Percentiles rank a stretch among this genome's conserved stretches.
Conservation (phyloP, 257 asterid species). For the Perilla frutescens region DNA sequence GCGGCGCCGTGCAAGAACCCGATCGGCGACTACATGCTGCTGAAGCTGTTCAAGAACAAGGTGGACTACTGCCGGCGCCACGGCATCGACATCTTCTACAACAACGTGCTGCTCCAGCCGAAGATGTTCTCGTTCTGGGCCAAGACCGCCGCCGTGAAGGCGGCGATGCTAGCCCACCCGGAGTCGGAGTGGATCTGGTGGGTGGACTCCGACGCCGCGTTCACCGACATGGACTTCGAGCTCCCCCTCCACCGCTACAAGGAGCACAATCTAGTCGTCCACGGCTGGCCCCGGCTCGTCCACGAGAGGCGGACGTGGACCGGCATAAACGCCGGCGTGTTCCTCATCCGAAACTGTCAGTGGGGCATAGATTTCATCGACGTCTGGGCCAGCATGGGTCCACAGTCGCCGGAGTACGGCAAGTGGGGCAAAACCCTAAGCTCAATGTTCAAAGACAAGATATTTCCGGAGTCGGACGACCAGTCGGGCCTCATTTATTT, state of each 20-base stretch:
- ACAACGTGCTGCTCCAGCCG: conserved; percentile 73
- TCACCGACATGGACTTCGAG: conserved; percentile 95
- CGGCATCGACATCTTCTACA: conserved; percentile 87
- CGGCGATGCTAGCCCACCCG: conserved; percentile 96
- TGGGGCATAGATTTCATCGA: conserved; percentile 93
- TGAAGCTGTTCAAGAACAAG: conserved; percentile 87
- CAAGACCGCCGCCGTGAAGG: conserved; percentile 74
- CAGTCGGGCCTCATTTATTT: conserved; percentile 79
- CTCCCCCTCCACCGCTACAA: conserved; percentile 73
- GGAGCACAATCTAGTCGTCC: conserved; percentile 70
- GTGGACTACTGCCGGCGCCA: conserved; percentile 93
- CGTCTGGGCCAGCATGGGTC: conserved; percentile 92
- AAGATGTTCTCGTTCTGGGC: conserved; percentile 97
- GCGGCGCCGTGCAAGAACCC: conserved; percentile 84
- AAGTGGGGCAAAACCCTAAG: conserved; percentile 75
- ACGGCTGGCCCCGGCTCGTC: conserved; percentile 78
- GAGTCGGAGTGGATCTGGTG: conserved; percentile 99
- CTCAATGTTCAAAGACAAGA: conserved; percentile 65
- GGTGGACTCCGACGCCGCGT: conserved; percentile 97
- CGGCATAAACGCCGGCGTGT: conserved; percentile 95
- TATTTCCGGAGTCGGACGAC: conserved; percentile 81
- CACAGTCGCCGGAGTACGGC: conserved; percentile 70
- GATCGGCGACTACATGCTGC: conserved; percentile 79
- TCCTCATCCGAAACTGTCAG: conserved; percentile 80
- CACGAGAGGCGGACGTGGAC: conserved; percentile 81